These are phyloP conservation scores for Leucoagaricus sp. DNA, from an alignment of 1,284 basidiomycete genomes.

Conservation along the genomic window DNA sequence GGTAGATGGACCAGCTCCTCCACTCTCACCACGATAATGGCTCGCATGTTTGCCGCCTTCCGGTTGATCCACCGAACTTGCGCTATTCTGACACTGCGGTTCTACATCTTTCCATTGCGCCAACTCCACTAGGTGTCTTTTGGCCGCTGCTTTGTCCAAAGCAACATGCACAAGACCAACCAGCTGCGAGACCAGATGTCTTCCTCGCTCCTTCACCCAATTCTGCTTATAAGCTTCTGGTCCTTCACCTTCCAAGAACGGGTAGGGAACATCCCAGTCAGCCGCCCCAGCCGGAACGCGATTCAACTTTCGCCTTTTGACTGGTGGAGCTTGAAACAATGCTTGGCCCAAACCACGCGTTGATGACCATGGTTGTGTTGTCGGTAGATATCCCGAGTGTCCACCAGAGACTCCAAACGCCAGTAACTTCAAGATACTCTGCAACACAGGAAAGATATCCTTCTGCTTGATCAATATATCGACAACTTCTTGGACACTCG, in stretches of 20 bases:
- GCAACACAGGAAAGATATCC: slow-evolving; percentile 66
- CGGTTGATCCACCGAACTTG: background rate
- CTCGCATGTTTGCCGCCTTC: slow-evolving; percentile 20
- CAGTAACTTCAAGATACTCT: slow-evolving; percentile 54
- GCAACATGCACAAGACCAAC: slow-evolving; percentile 61
- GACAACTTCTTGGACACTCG: slow-evolving; percentile 58
- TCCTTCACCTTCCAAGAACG: slow-evolving; percentile 68
- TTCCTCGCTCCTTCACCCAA: slow-evolving; percentile 65
- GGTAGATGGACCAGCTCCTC: background rate
- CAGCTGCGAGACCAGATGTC: slow-evolving; percentile 61
- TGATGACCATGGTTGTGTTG: slow-evolving; percentile 10
- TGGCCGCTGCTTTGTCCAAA: slow-evolving; percentile 51
- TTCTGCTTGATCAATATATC: slow-evolving; percentile 59
- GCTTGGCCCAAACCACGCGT: slow-evolving; percentile 8
- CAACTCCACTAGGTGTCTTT: slow-evolving; percentile 36
- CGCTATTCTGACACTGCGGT: slow-evolving; percentile 4
- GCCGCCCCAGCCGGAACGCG: slow-evolving; percentile 72
- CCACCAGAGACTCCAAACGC: slow-evolving; percentile 5
- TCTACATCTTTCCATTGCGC: slow-evolving; percentile 14
- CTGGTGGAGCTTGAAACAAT: slow-evolving; percentile 22
- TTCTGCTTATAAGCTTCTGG: slow-evolving; percentile 57
- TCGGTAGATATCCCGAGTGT: background rate
- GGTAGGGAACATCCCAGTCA: slow-evolving; percentile 81
- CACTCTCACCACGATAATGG: slow-evolving; percentile 31
- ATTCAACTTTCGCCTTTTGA: slow-evolving; percentile 63